These are phyloP conservation scores for Boletus reticulatus DNA, from an alignment of 768 basidiomycete genomes.

Conservation along the genomic window DNA sequence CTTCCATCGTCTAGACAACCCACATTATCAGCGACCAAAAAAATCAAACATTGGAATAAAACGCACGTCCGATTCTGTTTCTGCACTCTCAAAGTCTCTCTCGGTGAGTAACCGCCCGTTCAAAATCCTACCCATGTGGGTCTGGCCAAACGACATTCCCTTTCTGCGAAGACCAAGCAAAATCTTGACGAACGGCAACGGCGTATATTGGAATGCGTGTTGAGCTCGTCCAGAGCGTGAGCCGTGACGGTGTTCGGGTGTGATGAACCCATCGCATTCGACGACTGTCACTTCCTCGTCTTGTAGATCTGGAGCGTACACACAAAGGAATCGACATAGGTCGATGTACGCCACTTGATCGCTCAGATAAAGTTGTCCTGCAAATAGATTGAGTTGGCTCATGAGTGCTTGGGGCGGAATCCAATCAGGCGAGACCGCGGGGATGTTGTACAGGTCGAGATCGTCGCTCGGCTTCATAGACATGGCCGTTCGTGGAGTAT, in stretches of 20 bases:
- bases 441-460: constrained; percentile 22
- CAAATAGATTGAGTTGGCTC: constrained; percentile 41
- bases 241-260: constrained; percentile 1
- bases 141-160: constrained; percentile 34
- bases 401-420: constrained; percentile 12
- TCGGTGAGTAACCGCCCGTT: constrained; percentile 23
- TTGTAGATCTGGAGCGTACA: constrained; percentile 41
- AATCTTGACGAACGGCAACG: constrained; percentile 25
- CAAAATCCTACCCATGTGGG: constrained; percentile 42
- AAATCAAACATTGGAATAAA: too few relatives aligned
- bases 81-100: constrained; percentile 23
- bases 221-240: background rate
- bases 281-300: constrained; percentile 41
- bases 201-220: constrained; percentile 2
- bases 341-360: constrained; percentile 31
- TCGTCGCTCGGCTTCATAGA: constrained; percentile 38
- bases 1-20: too few relatives aligned
- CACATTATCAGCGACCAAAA: too few relatives aligned
- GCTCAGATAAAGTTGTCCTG: constrained; percentile 44
- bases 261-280: constrained; percentile 21
- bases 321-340: constrained; percentile 37
- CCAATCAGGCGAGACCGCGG: constrained; percentile 17
- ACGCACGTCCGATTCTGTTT: too few relatives aligned
- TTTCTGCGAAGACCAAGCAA: constrained; percentile 39
- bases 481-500: constrained; percentile 36